Evolutionary conservation across 2,329 filamentous ascomycete genomes (phyloP), one percentile per base, ranked within the genome.

Genomic region (Aspergillus sp.): DNA sequence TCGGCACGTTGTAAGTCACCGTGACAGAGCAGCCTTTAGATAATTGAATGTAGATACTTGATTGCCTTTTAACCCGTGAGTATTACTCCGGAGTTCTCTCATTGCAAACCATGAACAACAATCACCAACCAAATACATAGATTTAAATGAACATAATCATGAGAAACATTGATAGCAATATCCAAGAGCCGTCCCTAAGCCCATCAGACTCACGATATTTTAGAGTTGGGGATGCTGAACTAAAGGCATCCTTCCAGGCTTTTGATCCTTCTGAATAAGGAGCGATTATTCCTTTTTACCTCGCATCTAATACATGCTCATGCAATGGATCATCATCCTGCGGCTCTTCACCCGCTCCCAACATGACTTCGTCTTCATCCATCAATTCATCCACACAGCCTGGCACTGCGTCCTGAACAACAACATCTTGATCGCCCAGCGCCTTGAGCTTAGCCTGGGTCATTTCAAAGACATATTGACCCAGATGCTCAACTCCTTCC

Each of bases 391-490:
- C 71, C 12, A 73, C 68, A 50, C 66, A 73, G 56, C 71, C 69
- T 3, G 67, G 64, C 6, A 70, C 67, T 20, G 67, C 67, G 42
- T 75, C 74, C 39, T 75, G 77, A 32, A 76, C 64, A 11, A 76
- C 64, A 11, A 77, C 73, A 26, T 73, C 69, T 14, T 76, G 77
- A 51, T 74, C 77, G 64, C 82, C 86, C 68, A 87, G 69, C 49
- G 81, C 81, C 69, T 86, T 83, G 1, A 88, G 75, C 75, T 88
- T 89, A 7, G 87, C 86, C 70, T 89, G 85, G 3, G 92, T 96
- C 92, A 99, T 99, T 75, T 99, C 91, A 73, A 87, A 96, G 22
- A 99, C 94, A 75, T 97, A 99, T 77, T 96, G 90, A 0, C 95
- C 95, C 39, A 99, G 77, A 78, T 99, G 95, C 79, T 99, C 94